Conservation (phyloP, 1,284 basidiomycete species). For the Golubevia sp. region DNA sequence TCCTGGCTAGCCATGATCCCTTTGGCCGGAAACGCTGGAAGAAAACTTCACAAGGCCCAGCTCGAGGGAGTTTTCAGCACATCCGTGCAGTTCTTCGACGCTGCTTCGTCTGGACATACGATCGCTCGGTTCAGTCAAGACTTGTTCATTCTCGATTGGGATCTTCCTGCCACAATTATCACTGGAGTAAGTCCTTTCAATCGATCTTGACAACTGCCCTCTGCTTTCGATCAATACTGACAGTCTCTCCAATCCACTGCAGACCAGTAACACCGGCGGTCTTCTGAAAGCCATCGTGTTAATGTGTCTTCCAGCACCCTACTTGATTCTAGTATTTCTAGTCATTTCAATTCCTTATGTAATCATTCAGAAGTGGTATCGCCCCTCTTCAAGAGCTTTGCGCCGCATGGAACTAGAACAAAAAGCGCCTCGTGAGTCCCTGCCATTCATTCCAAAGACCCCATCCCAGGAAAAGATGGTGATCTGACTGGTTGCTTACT, state of each 20-base stretch:
- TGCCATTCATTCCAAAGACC: too few relatives aligned
- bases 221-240: slow-evolving; percentile 10
- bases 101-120: slow-evolving; percentile 25
- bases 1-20: too few relatives aligned
- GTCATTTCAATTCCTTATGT: slow-evolving; percentile 10
- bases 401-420: slow-evolving; percentile 35
- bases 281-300: slow-evolving; percentile 14
- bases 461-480: too few relatives aligned
- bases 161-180: slow-evolving; percentile 3
- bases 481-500: too few relatives aligned
- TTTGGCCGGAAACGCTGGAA: too few relatives aligned
- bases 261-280: too few relatives aligned
- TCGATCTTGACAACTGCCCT: too few relatives aligned
- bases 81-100: slow-evolving; percentile 28
- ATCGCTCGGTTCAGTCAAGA: slow-evolving; percentile 44
- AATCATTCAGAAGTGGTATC: slow-evolving; percentile 26
- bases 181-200: too few relatives aligned
- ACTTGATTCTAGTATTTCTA: slow-evolving; percentile 11
- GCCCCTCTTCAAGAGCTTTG: slow-evolving; percentile 30
- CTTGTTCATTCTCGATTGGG: slow-evolving; percentile 28
- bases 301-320: slow-evolving; percentile 33
- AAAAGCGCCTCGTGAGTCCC: slow-evolving; percentile 16
- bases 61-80: slow-evolving; percentile 3
- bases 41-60: too few relatives aligned
- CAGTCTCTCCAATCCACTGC: background rate